Conservation (phyloP, 2,329 filamentous ascomycete genomes). For the Colletotrichum destructivum region DNA sequence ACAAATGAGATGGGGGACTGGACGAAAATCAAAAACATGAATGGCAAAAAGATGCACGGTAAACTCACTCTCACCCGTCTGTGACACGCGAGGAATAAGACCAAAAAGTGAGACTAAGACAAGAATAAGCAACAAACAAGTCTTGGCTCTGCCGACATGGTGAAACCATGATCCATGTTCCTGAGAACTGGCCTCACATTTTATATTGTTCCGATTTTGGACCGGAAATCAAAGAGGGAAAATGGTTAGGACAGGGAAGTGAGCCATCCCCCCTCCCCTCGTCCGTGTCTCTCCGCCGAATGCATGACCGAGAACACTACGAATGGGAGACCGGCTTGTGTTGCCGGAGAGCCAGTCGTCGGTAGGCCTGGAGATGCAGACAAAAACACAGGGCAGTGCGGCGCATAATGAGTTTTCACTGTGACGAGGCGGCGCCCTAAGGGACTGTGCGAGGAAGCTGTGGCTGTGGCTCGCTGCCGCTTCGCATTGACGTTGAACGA, state of each 20-base stretch:
- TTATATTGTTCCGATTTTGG: not conserved
- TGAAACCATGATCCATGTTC: conserved; percentile 5
- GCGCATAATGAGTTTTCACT: not conserved
- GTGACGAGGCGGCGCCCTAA: too few species aligned
- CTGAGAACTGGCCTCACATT: conserved; percentile 4
- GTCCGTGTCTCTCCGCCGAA: not conserved
- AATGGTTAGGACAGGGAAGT: too few species aligned
- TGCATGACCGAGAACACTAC: not conserved
- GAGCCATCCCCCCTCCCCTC: not conserved
- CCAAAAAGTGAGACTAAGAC: conserved; percentile 3
- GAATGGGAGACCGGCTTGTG: not conserved
- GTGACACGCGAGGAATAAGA: too few species aligned
- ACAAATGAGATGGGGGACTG: too few species aligned
- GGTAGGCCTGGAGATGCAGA: not conserved
- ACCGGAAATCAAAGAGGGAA: not conserved
- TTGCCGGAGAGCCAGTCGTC: too few species aligned
- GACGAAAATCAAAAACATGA: not conserved
- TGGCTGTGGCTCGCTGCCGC: too few species aligned
- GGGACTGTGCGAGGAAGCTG: not conserved
- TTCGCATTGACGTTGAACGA: too few species aligned
- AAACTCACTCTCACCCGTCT: too few species aligned
- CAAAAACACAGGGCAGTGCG: not conserved
- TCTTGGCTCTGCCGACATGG: conserved; percentile 6
- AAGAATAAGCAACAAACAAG: conserved; percentile 20
- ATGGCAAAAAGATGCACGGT: too few species aligned